Conservation (phyloP, 2,329 filamentous ascomycete species). For the Alternaria sp. region DNA sequence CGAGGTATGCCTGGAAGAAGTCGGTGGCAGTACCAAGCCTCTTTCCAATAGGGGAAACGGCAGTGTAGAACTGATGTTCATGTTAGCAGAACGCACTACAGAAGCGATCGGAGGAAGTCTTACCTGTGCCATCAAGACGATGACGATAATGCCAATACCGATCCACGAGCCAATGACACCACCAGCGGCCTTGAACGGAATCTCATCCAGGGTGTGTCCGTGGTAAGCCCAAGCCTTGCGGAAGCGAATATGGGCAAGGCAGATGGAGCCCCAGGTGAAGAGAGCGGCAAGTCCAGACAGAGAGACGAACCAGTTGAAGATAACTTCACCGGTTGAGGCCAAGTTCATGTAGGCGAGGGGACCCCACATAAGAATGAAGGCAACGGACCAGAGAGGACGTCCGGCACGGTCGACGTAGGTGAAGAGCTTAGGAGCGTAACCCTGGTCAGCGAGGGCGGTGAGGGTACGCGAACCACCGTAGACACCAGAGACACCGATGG, state of each 20-base stretch:
- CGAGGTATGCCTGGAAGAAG: constrained; percentile 58
- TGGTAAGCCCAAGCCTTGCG: constrained; percentile 59
- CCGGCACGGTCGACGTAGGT: constrained; percentile 84
- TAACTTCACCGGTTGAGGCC: constrained; percentile 53
- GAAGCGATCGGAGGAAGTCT: not conserved
- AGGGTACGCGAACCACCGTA: constrained; percentile 65
- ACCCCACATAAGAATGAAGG: constrained; percentile 70
- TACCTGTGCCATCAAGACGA: constrained; percentile 50
- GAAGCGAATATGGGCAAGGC: constrained; percentile 91
- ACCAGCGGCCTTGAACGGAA: constrained; percentile 52
- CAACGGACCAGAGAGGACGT: constrained; percentile 77
- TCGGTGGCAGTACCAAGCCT: constrained; percentile 42
- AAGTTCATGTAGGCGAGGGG: constrained; percentile 74
- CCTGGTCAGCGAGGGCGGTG: constrained; percentile 57
- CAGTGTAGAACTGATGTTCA: constrained; percentile 48
- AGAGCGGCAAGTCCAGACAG: constrained; percentile 75
- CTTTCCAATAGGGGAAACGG: constrained; percentile 39
- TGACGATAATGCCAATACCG: constrained; percentile 47
- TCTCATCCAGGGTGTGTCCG: constrained; percentile 51
- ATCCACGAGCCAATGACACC: constrained; percentile 51
- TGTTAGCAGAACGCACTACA: constrained; percentile 2
- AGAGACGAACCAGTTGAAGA: constrained; percentile 80
- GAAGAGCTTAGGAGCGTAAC: constrained; percentile 77
- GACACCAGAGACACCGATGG: constrained; percentile 64
- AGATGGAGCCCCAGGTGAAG: constrained; percentile 85